phyloP scores from a whole-genome alignment of 2,329 filamentous ascomycete species.

The Sporothrix globosa region DNA sequence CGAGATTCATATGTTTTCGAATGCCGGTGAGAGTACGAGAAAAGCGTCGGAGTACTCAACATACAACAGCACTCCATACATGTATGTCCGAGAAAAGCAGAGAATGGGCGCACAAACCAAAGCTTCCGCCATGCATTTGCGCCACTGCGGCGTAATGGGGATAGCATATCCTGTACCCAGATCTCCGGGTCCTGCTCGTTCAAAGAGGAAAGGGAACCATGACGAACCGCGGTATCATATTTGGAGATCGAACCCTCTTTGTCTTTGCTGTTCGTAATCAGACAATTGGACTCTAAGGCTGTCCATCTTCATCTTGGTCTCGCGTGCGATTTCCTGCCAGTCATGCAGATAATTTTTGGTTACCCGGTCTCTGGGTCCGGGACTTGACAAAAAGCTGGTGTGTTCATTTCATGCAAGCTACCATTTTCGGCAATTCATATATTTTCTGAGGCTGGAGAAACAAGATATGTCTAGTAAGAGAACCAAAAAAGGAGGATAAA shows the following conservation, averaged over 20 bases:
- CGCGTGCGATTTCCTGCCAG: neutral
- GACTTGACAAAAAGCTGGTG: neutral
- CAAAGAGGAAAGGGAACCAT: neutral
- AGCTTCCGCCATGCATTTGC: neutral
- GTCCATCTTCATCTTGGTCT: too few relatives aligned
- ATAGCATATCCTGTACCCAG: neutral
- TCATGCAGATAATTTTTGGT: slow-evolving; percentile 11
- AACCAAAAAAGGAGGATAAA: neutral
- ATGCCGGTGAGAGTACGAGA: neutral
- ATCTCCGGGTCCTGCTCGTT: neutral
- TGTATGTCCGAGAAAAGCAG: neutral
- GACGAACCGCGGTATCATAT: neutral
- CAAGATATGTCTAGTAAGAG: neutral
- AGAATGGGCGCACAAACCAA: neutral
- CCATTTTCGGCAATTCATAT: slow-evolving; percentile 5
- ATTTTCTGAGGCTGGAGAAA: too few relatives aligned
- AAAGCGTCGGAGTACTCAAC: neutral
- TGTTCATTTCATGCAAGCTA: slow-evolving; percentile 7
- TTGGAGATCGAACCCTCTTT: slow-evolving; percentile 11
- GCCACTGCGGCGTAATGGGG: neutral
- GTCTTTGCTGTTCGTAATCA: neutral
- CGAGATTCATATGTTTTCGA: too few relatives aligned
- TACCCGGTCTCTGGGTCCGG: slow-evolving; percentile 19
- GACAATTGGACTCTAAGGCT: neutral
- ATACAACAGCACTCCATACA: too few relatives aligned